Evolutionary conservation across 1,139 yeast species (phyloP).

Genomic region (Yamadazyma conglobata): DNA sequence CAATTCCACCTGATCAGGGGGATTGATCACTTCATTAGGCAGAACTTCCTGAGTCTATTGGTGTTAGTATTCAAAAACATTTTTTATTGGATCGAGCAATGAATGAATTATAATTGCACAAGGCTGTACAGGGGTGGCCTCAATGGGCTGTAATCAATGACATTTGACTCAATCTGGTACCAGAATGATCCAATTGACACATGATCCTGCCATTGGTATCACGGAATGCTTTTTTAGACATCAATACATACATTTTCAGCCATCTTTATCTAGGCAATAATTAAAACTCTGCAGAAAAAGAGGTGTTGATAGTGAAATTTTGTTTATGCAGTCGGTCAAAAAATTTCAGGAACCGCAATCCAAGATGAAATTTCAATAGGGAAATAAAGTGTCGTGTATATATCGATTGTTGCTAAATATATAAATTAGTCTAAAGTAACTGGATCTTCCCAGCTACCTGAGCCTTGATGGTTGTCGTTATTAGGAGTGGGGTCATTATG

Average conservation of each 20-base stretch:
- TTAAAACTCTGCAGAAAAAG: not conserved
- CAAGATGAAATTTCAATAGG: conserved; percentile 1
- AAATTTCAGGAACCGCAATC: conserved; percentile 5
- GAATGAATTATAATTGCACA: too few relatives aligned
- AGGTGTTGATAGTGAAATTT: not conserved
- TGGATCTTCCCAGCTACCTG: conserved; percentile 43
- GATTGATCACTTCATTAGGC: conserved; percentile 24
- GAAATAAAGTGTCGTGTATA: not conserved
- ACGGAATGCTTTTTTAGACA: not conserved
- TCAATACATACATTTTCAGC: conserved; percentile 2
- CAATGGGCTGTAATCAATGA: too few relatives aligned
- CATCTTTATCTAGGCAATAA: conserved; percentile 1
- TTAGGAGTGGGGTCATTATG: not conserved
- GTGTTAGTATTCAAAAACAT: conserved; percentile 1
- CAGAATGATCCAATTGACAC: too few relatives aligned
- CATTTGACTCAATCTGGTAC: too few relatives aligned
- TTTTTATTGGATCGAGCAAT: too few relatives aligned
- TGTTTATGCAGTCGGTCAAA: conserved; percentile 1
- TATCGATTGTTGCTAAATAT: not conserved
- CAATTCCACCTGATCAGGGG: conserved; percentile 23
- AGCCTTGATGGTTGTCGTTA: conserved; percentile 15
- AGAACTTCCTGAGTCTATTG: conserved; percentile 8
- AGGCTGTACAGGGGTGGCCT: too few relatives aligned
- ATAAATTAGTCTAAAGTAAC: conserved; percentile 13
- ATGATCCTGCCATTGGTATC: not conserved